Base-by-base conservation (phyloP, 192 early-diverging fungal species). In the Umbelopsis sp. region DNA sequence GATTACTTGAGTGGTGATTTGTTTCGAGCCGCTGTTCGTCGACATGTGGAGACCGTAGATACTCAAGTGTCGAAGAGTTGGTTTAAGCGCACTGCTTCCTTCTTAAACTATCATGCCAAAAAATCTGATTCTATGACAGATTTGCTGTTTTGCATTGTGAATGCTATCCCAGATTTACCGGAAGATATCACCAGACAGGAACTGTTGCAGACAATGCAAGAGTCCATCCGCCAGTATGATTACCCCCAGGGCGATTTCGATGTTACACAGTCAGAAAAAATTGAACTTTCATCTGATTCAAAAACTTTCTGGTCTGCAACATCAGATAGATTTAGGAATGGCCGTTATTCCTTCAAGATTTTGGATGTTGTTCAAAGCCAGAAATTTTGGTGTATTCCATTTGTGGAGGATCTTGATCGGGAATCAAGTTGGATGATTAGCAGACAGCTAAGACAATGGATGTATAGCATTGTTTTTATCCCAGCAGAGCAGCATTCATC, bases 381-480 rank as follows among this genome's bases (percentile, higher is more conserved):
- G 22, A 77, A 69, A 61, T 84, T 83, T 55, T 86, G 84, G 84
- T 76, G 76, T 25, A 71, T 70, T n/a, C 69, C 80, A 3, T 82
- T 84, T 66, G 33, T 86, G 45, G 84, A 86, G 65, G 84, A 86
- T 46, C 66, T 71, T 16, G 72, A 78, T 47, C 69, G 73, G 25
- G 78, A 76, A 64, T 72, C 64, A 27, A 74, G 78, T 23, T 82
- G 81, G 80, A 15, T 77, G 22, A 72, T 73, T 1, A 80, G 82
- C 7, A 70, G 77, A 45, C 71, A 77, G 27, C 33, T 86, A 33
- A 71, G 84, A 27, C 73, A 80, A 22, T 78, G 73, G 67, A 66
- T 82, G 4, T 86, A 86, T 70, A 75, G 79, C 16, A 68, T 74
- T 51, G 27, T 77, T 52, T 25, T 52, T 6, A 15, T 52, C 49